phyloP scores from a whole-genome alignment of 352 stramenopile species.

The Phytophthora nicotianae region DNA sequence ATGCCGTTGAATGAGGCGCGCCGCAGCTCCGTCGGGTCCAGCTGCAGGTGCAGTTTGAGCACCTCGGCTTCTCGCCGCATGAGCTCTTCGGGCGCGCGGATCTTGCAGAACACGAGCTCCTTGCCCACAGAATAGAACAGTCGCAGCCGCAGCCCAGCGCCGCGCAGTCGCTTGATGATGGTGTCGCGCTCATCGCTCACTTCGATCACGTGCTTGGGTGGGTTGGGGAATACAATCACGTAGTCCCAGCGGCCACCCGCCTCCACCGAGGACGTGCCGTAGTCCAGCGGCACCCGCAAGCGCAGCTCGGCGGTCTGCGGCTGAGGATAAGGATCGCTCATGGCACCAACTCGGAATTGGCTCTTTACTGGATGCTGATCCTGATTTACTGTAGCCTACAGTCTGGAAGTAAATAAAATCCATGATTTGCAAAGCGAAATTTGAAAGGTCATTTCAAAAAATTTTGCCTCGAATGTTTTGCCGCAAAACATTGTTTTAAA shows the following conservation, averaged over 20 bases:
- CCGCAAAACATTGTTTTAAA: too few relatives aligned
- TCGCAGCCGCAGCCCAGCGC: constrained; percentile 66
- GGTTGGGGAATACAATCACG: constrained; percentile 85
- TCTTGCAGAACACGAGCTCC: constrained; percentile 85
- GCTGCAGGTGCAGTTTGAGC: constrained; percentile 77
- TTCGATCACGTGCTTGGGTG: constrained; percentile 62
- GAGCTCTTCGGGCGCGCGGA: constrained; percentile 75
- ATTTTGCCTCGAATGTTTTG: too few relatives aligned
- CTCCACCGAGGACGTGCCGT: constrained; percentile 49
- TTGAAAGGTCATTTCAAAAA: too few relatives aligned
- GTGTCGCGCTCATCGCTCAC: constrained; percentile 70
- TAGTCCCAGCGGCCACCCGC: constrained; percentile 74
- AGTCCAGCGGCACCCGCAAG: constrained; percentile 45
- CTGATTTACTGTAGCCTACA: too few relatives aligned
- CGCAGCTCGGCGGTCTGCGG: constrained; percentile 42
- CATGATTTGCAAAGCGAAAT: background rate
- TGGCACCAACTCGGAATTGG: constrained; percentile 13
- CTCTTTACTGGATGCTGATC: background rate
- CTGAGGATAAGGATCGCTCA: constrained; percentile 40
- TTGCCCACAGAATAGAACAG: constrained; percentile 76
- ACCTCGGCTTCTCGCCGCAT: constrained; percentile 71
- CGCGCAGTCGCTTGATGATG: constrained; percentile 76
- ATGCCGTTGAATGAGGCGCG: constrained; percentile 73
- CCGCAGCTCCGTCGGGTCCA: constrained; percentile 67
- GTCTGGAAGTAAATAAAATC: too few relatives aligned